These are phyloP conservation scores for Pseudocercospora cruenta DNA, from an alignment of 2,329 filamentous ascomycete species.

Conservation along the genomic window DNA sequence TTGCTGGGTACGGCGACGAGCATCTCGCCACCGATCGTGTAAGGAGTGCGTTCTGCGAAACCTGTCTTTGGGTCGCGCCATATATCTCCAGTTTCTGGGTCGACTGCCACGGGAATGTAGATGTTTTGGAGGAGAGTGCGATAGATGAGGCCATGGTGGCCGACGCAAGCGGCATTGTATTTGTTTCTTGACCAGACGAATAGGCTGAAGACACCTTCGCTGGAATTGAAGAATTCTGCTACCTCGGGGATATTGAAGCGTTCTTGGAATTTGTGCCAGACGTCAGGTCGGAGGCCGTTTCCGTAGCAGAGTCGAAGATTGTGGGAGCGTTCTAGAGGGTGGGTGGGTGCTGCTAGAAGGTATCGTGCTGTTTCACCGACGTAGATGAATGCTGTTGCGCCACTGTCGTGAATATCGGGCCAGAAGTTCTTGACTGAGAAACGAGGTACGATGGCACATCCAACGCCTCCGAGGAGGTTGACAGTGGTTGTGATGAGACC, in stretches of 20 bases:
- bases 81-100: constrained; percentile 69
- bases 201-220: constrained; percentile 69
- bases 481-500: constrained; percentile 67
- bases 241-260: constrained; percentile 67
- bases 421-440: constrained; percentile 74
- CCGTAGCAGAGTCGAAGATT: constrained; percentile 62
- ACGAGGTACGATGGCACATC: constrained; percentile 64
- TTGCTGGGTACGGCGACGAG: constrained; percentile 64
- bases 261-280: constrained; percentile 67
- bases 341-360: constrained; percentile 67
- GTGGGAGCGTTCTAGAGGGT: constrained; percentile 63
- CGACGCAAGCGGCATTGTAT: constrained; percentile 66
- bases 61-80: constrained; percentile 68
- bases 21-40: constrained; percentile 73
- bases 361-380: constrained; percentile 79
- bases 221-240: constrained; percentile 76
- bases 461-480: constrained; percentile 58
- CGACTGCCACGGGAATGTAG: constrained; percentile 70
- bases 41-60: constrained; percentile 65
- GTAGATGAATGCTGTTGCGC: constrained; percentile 73
- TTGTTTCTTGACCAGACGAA: constrained; percentile 56
- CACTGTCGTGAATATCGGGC: constrained; percentile 68
- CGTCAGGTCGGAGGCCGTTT: constrained; percentile 69
- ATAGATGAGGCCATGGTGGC: constrained; percentile 69
- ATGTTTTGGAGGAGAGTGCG: constrained; percentile 57